phyloP scores from a whole-genome alignment of 2,329 filamentous ascomycete genomes.

The Nemania diffusa region DNA sequence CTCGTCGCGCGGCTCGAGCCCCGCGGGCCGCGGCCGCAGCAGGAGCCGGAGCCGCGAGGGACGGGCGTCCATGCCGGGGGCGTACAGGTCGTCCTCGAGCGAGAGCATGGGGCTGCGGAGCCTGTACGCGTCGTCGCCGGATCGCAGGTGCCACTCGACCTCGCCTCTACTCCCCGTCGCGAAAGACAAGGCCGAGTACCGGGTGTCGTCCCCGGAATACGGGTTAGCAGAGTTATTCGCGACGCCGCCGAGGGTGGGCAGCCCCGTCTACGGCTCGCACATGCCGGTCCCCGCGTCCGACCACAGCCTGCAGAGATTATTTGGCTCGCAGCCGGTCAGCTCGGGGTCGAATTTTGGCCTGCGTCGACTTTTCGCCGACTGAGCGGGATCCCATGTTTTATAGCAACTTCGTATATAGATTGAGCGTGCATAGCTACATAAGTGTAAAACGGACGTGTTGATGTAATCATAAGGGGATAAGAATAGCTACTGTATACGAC shows the following conservation, averaged over 20 bases:
- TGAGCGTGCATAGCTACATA: constrained; percentile 10
- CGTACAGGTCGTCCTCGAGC: constrained; percentile 18
- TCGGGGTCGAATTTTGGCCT: constrained; percentile 32
- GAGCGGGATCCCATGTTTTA: constrained; percentile 8
- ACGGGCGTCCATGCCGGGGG: not conserved
- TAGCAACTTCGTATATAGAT: constrained; percentile 21
- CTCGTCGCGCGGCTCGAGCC: constrained; percentile 21
- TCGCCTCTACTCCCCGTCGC: not conserved
- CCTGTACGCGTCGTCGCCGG: constrained; percentile 18
- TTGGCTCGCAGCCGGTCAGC: constrained; percentile 15
- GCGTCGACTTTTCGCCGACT: constrained; percentile 29
- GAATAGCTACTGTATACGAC: constrained; percentile 19
- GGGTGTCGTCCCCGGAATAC: constrained; percentile 24
- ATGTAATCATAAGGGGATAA: constrained; percentile 13
- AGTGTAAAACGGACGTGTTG: constrained; percentile 5
- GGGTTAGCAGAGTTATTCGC: constrained; percentile 22
- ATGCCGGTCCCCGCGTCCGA: constrained; percentile 15
- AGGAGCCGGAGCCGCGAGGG: not conserved
- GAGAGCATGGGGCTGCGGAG: constrained; percentile 20
- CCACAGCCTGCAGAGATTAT: constrained; percentile 25
- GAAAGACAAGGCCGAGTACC: not conserved
- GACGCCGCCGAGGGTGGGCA: constrained; percentile 18
- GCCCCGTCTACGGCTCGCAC: constrained; percentile 14
- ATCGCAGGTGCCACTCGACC: constrained; percentile 14
- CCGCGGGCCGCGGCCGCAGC: not conserved